phyloP scores from a whole-genome alignment of 108 stramenopile genomes.

The Chaetoceros muelleri region DNA sequence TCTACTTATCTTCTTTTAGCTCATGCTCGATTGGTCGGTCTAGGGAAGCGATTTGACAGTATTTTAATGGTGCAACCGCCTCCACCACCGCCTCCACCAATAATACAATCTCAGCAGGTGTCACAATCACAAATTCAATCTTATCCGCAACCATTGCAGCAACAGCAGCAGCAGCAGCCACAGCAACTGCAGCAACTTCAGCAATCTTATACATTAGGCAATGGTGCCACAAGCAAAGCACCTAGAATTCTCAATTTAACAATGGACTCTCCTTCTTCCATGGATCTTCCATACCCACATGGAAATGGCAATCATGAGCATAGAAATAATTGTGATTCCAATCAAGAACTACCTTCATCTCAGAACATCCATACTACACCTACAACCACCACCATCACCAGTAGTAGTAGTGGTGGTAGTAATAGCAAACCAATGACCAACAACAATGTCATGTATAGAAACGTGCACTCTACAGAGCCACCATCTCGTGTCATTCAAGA shows the following conservation, averaged over 20 bases:
- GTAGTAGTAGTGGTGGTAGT: too few species aligned
- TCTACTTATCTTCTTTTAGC: conserved; percentile 54
- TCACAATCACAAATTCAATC: conserved; percentile 2
- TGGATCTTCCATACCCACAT: too few species aligned
- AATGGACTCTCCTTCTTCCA: not conserved
- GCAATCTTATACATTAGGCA: too few species aligned
- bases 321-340: too few species aligned
- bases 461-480: not conserved
- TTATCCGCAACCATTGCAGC: conserved; percentile 8
- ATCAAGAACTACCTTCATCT: conserved; percentile 11
- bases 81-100: not conserved
- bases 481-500: not conserved
- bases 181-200: conserved; percentile 7
- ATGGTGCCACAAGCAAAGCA: too few species aligned
- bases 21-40: conserved; percentile 67
- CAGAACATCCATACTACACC: too few species aligned
- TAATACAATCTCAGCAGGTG: not conserved
- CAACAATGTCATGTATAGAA: too few species aligned
- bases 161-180: conserved; percentile 6
- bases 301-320: too few species aligned
- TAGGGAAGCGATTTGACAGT: conserved; percentile 68
- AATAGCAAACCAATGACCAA: conserved; percentile 8
- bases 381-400: too few species aligned
- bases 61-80: not conserved
- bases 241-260: not conserved